Evolutionary conservation across 768 basidiomycete species (phyloP).

Genomic region (Mycena haematopus): DNA sequence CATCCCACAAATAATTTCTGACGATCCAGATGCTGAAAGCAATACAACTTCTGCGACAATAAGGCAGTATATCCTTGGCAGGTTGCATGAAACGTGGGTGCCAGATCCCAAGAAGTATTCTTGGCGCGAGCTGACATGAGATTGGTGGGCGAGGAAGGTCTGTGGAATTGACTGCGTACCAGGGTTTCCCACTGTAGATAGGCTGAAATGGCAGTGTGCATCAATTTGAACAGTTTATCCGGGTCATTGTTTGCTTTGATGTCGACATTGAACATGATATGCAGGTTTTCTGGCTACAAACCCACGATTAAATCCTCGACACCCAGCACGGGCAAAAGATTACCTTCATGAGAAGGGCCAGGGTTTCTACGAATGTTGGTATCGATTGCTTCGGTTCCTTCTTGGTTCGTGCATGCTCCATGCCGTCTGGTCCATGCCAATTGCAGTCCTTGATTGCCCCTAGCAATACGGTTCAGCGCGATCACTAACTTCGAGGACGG

Average conservation of each 20-base stretch:
- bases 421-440: constrained; percentile 52
- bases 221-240: constrained; percentile 62
- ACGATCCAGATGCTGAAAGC: constrained; percentile 59
- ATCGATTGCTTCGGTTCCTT: constrained; percentile 68
- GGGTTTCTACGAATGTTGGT: constrained; percentile 70
- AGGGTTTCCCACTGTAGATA: constrained; percentile 58
- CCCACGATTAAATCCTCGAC: background rate
- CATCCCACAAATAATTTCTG: constrained; percentile 68
- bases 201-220: constrained; percentile 52
- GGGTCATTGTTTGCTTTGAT: constrained; percentile 78
- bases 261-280: constrained; percentile 65
- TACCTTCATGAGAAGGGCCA: constrained; percentile 63
- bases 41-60: constrained; percentile 68
- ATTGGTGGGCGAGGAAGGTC: background rate
- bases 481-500: background rate
- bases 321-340: constrained; percentile 13
- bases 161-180: background rate
- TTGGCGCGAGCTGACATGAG: constrained; percentile 52
- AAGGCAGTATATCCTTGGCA: constrained; percentile 64
- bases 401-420: constrained; percentile 65
- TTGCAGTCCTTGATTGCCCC: constrained; percentile 56
- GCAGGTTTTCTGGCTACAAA: constrained; percentile 52
- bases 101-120: constrained; percentile 67
- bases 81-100: constrained; percentile 74
- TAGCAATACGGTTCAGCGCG: constrained; percentile 29